Evolutionary conservation across 352 stramenopile genomes (phyloP), one percentile per base, ranked within the genome.

Genomic region (Phytophthora quininea): DNA sequence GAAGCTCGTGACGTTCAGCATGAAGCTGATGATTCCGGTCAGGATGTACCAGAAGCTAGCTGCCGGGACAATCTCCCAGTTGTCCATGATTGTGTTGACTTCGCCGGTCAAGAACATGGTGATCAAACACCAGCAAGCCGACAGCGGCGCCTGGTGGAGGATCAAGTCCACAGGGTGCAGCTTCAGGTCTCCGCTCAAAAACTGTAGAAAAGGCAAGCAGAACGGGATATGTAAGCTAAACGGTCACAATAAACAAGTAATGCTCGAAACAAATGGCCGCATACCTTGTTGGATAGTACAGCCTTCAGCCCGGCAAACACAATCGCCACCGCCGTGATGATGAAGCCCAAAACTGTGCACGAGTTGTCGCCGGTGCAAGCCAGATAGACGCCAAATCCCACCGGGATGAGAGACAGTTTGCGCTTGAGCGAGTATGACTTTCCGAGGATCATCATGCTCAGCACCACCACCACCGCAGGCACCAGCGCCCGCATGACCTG

Each of bases 1-100:
- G 62, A 98, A 96, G 62, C 90, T 98, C 52, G 82, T 97, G 62
- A 98, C 85, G 71, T 98, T 98, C 31, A 98, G 86, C 58, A 96
- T 80, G 65, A 98, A 98, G 49, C 87, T 97, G 40, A 96, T 82
- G 27, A 97, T 67, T 40, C 93, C 94, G 45, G 89, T 97, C 49
- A 97, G 48, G n/a, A 95, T 40, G 69, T 88, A 94, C 86, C 84
- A 92, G 55, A 86, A 84, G 47, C 77, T 76, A 29, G 85, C 77
- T 6, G 65, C 58, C 38, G 80, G 82, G 27, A 93, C 45, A 11
- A 79, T 54, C 80, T 90, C 37, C 96, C 88, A 84, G 72, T 90
- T 73, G 58, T 74, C 65, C 60, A 78, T 72, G 24, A 96, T 69
- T 8, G 74, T 77, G 12, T 82, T 43, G 77, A 84, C 91, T 51